Evolutionary conservation across 202 grass and related monocot genomes (phyloP).

Genomic region (Digitaria exilis): DNA sequence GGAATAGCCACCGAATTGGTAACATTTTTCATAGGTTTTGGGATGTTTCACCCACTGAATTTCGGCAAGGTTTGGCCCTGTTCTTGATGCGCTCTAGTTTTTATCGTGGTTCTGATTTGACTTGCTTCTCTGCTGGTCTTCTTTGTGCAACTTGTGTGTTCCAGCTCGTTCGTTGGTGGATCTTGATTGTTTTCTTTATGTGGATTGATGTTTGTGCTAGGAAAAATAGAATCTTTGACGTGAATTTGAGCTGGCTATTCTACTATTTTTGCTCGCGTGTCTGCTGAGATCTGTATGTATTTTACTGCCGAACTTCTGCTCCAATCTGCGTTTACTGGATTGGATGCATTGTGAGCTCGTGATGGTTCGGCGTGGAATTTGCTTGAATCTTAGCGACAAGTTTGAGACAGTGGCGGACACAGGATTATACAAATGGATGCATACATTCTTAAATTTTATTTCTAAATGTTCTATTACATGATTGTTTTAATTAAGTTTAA

Average conservation of each 20-base stretch:
- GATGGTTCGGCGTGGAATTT: conserved; percentile 16
- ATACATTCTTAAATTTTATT: no score
- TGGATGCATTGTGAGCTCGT: conserved; percentile 22
- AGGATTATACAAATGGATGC: no score
- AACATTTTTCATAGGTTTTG: conserved; percentile 1
- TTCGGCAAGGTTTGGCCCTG: background rate
- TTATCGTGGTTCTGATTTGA: background rate
- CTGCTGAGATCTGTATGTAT: conserved; percentile 35
- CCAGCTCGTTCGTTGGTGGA: conserved; percentile 14
- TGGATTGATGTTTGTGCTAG: conserved; percentile 26
- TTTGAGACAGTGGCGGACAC: no score
- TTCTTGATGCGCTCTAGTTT: conserved; percentile 27
- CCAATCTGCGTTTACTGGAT: background rate
- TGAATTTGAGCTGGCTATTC: conserved; percentile 1
- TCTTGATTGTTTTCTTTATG: background rate
- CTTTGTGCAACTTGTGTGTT: background rate
- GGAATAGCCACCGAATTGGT: conserved; percentile 23
- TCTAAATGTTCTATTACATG: no score
- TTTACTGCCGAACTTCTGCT: background rate
- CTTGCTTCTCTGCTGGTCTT: background rate
- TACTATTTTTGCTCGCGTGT: background rate
- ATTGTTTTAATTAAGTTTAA: no score
- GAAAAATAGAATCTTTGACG: conserved; percentile 43
- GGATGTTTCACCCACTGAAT: background rate
- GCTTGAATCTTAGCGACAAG: conserved; percentile 37